These are phyloP conservation scores for Posidonia oceanica DNA, from an alignment of 116 monocot species.

Conservation along the genomic window DNA sequence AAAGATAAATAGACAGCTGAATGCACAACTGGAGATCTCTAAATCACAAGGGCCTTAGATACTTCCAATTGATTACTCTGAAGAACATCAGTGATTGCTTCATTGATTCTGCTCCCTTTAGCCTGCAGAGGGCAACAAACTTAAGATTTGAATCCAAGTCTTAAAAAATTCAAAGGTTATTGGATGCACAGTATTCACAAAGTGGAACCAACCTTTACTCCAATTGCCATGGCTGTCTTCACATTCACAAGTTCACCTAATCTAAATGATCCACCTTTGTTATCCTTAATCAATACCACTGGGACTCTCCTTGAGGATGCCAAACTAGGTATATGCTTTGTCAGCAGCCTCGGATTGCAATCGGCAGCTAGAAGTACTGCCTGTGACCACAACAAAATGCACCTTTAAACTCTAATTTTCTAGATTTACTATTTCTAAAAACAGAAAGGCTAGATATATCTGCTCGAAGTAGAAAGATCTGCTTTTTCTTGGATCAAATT, in stretches of 20 bases:
- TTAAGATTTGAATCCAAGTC: background rate
- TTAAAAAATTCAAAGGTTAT: background rate
- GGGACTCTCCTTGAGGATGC: constrained; percentile 60
- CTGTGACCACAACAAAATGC: constrained; percentile 13
- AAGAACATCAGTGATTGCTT: background rate
- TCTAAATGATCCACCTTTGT: constrained; percentile 61
- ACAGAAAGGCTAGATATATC: too few relatives aligned
- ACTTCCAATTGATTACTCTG: background rate
- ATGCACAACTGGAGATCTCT: background rate
- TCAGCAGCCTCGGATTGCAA: constrained; percentile 60
- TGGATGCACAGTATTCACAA: background rate
- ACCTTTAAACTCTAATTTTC: background rate
- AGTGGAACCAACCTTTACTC: constrained; percentile 51
- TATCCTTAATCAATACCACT: constrained; percentile 57
- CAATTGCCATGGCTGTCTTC: constrained; percentile 73
- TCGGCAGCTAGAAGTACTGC: constrained; percentile 71
- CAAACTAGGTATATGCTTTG: constrained; percentile 62
- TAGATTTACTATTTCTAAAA: too few relatives aligned
- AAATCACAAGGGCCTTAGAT: background rate
- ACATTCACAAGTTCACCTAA: constrained; percentile 73
- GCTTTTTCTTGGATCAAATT: too few relatives aligned
- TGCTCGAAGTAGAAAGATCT: too few relatives aligned
- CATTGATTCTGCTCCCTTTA: constrained; percentile 6
- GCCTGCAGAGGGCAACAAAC: background rate
- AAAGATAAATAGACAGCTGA: background rate